A percentile compares a stretch with the other conserved stretches of the same genome.
Evolutionary conservation across 306 rosid genomes (phyloP).

Genomic region (Vicia sativa): DNA sequence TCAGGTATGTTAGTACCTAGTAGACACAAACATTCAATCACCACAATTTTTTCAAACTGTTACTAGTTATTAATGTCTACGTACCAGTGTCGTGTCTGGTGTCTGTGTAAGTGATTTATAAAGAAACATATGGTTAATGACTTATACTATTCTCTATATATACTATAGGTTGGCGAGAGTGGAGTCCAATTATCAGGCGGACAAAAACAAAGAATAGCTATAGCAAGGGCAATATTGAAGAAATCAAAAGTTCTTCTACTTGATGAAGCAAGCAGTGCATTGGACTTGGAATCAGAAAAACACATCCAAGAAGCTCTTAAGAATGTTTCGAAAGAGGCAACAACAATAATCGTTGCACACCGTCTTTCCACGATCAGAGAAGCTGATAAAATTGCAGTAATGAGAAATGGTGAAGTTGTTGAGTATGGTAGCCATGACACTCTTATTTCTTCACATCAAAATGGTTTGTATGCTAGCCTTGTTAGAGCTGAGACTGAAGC

Average conservation of each 20-base stretch:
- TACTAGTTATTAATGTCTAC: background rate
- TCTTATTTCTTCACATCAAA: slow-evolving; percentile 57
- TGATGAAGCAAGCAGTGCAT: slow-evolving; percentile 96
- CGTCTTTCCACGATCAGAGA: slow-evolving; percentile 74
- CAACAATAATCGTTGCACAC: slow-evolving; percentile 79
- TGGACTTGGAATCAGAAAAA: slow-evolving; percentile 82
- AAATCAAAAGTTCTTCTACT: slow-evolving; percentile 69
- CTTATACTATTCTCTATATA: background rate
- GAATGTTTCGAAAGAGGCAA: slow-evolving; percentile 56
- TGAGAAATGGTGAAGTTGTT: slow-evolving; percentile 68
- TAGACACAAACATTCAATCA: background rate
- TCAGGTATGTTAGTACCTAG: slow-evolving; percentile 52
- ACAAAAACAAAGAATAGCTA: slow-evolving; percentile 82
- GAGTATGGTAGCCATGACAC: slow-evolving; percentile 78
- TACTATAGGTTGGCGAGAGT: slow-evolving; percentile 67
- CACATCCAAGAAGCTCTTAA: slow-evolving; percentile 72
- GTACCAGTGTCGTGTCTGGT: background rate
- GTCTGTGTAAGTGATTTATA: background rate
- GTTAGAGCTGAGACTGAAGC: slow-evolving; percentile 77
- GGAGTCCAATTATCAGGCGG: slow-evolving; percentile 92
- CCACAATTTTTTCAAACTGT: background rate
- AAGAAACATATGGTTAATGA: background rate
- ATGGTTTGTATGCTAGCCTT: slow-evolving; percentile 69
- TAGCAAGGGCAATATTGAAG: slow-evolving; percentile 85
- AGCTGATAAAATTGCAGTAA: slow-evolving; percentile 71